Evolutionary conservation across 257 asterid genomes (phyloP), one percentile per base, ranked within the genome.

Genomic region (Plantago elongata): DNA sequence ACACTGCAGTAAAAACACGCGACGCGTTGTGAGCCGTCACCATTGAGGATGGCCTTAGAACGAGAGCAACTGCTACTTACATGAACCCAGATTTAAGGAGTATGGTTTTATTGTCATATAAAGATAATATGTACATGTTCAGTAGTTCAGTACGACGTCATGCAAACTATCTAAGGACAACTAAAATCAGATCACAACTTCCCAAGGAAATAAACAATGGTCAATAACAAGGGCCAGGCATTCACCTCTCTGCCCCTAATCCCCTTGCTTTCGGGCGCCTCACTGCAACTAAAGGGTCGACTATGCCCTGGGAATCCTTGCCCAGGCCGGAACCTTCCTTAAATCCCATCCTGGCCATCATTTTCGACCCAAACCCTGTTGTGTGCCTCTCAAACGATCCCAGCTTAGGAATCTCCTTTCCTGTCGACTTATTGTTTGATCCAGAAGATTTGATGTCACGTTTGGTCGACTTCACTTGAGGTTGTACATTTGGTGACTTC

Each of bases 341-440:
- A 18, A 93, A 93, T 1, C 97, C 99, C 97, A 89, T 89, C 69
- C 74, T 84, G 3, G 95, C 84, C 99, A 92, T 89, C 88, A 92
- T 76, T 69, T 79, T 92, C 29, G 99, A 92, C 49, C 99, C 99
- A 67, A 92, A 89, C 16, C 99, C 97, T 70, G 75, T 86, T 0
- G 97, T 93, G 27, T 93, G 92, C 80, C 66, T 87, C 89, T 93
- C 99, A 63, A 92, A 92, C 5, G 85, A 77, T 51, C 83, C 99
- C 65, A 86, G 27, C 42, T 74, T 77, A 38, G 51, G 70, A 61
- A 76, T 34, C 46, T 69, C 79, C 13, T 62, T 77, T 63, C 67
- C 78, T 2, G 57, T 64, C 7, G 63, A 58, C 42, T 42, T 58
- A 45, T 85, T 97, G 61, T 86, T 86, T 9, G 85, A 73, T 54